Evolutionary conservation across 352 stramenopile genomes (phyloP).

Genomic region (Thraustochytrium sp.): DNA sequence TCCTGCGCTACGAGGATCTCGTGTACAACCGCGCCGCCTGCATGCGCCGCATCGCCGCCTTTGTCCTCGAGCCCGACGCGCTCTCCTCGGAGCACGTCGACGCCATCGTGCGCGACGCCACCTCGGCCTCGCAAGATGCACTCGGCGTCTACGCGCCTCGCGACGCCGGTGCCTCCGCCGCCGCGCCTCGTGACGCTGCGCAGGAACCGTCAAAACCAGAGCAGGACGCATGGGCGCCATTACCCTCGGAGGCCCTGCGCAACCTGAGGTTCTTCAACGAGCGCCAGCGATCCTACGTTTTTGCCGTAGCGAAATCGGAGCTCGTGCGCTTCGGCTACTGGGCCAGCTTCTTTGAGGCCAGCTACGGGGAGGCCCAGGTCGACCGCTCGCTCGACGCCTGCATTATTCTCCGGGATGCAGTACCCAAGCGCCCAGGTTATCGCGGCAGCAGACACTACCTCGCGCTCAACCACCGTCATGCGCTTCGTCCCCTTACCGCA

Average conservation of each 20-base stretch:
- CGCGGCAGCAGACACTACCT: background rate
- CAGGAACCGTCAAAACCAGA: background rate
- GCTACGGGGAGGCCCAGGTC: background rate
- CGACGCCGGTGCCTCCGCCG: background rate
- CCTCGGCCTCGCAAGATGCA: background rate
- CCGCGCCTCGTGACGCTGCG: background rate
- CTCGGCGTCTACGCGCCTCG: constrained; percentile 29
- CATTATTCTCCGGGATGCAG: background rate
- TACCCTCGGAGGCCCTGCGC: background rate
- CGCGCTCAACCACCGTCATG: constrained; percentile 15
- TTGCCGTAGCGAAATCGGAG: constrained; percentile 1
- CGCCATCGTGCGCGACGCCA: constrained; percentile 46
- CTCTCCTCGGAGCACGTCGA: constrained; percentile 18
- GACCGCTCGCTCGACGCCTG: background rate
- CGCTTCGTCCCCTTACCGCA: background rate
- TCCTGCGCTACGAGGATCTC: constrained; percentile 84
- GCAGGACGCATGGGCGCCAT: background rate
- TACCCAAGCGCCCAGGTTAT: background rate
- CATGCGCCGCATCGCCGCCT: background rate
- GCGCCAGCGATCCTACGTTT: background rate
- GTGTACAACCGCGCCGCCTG: constrained; percentile 57
- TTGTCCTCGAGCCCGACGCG: background rate
- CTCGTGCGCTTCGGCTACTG: constrained; percentile 31
- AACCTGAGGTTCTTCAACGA: constrained; percentile 18
- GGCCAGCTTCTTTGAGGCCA: constrained; percentile 17